phyloP scores from a whole-genome alignment of 2,329 filamentous ascomycete genomes.

The Didymellaceae sp. region DNA sequence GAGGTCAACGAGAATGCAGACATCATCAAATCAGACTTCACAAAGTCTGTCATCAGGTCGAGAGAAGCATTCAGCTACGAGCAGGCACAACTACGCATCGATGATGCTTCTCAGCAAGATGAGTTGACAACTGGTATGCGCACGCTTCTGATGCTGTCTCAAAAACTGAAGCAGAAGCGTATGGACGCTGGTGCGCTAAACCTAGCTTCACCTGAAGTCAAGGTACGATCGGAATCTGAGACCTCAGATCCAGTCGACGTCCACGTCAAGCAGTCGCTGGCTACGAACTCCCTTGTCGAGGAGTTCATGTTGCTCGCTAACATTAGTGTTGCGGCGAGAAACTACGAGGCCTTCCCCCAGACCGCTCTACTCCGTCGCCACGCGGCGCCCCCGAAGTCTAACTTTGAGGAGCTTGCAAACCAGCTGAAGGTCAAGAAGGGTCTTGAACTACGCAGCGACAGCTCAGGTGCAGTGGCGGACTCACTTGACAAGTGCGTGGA shows the following conservation, averaged over 20 bases:
- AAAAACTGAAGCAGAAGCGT: conserved; percentile 91
- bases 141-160: conserved; percentile 83
- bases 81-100: conserved; percentile 90
- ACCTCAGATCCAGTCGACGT: conserved; percentile 96
- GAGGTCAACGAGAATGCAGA: conserved; percentile 86
- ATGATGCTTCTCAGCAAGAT: conserved; percentile 85
- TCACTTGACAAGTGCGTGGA: conserved; percentile 88
- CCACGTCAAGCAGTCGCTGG: conserved; percentile 90
- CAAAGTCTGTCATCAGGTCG: conserved; percentile 96
- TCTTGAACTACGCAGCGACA: conserved; percentile 81
- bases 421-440: conserved; percentile 88
- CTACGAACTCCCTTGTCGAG: conserved; percentile 96
- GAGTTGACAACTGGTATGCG: conserved; percentile 91
- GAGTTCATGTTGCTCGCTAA: conserved; percentile 99
- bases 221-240: conserved; percentile 93
- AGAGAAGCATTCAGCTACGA: conserved; percentile 98
- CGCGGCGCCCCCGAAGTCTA: conserved; percentile 88
- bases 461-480: conserved; percentile 90
- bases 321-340: conserved; percentile 87
- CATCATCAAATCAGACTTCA: conserved; percentile 84
- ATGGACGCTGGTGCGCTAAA: conserved; percentile 93
- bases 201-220: conserved; percentile 96
- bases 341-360: conserved; percentile 91
- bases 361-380: conserved; percentile 93
- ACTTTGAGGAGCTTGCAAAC: conserved; percentile 92